Evolutionary conservation across 2,329 filamentous ascomycete genomes (phyloP).

Genomic region (Akanthomyces lecanii): DNA sequence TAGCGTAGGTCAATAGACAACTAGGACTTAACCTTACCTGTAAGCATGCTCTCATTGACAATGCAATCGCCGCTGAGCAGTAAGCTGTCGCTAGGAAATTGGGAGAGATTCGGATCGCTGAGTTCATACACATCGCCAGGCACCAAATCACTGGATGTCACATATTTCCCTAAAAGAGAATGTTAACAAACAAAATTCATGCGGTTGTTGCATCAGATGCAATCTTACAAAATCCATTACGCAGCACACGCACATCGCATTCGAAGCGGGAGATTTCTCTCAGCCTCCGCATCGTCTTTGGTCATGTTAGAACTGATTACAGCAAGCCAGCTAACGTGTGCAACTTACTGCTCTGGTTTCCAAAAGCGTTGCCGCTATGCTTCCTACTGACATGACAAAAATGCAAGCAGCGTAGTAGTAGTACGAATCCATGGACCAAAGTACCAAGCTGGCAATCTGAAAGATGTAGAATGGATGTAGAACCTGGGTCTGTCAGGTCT

Average conservation of each 20-base stretch:
- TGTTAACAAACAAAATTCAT: slow-evolving; percentile 1
- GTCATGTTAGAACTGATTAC: not conserved
- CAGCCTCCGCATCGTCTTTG: slow-evolving; percentile 78
- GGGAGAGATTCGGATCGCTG: slow-evolving; percentile 82
- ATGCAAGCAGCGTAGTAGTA: slow-evolving; percentile 98
- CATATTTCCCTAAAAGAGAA: slow-evolving; percentile 61
- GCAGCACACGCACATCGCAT: slow-evolving; percentile 87
- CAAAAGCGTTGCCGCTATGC: slow-evolving; percentile 81
- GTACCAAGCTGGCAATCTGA: slow-evolving; percentile 85
- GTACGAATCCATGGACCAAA: slow-evolving; percentile 95
- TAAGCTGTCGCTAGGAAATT: slow-evolving; percentile 89
- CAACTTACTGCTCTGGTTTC: slow-evolving; percentile 74
- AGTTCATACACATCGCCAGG: slow-evolving; percentile 96
- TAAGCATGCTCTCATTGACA: slow-evolving; percentile 99
- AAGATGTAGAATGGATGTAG: slow-evolving; percentile 99
- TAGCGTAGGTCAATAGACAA: slow-evolving; percentile 15
- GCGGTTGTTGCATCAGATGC: not conserved
- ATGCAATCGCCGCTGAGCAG: slow-evolving; percentile 93
- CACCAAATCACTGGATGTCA: slow-evolving; percentile 82
- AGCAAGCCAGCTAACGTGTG: not conserved
- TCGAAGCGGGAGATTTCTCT: slow-evolving; percentile 92
- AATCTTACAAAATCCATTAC: slow-evolving; percentile 83
- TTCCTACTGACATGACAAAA: slow-evolving; percentile 88
- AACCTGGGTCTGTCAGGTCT: slow-evolving; percentile 46
- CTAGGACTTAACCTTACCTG: slow-evolving; percentile 42